Evolutionary conservation across 306 rosid genomes (phyloP).

Genomic region (Arachis hypogaea): DNA sequence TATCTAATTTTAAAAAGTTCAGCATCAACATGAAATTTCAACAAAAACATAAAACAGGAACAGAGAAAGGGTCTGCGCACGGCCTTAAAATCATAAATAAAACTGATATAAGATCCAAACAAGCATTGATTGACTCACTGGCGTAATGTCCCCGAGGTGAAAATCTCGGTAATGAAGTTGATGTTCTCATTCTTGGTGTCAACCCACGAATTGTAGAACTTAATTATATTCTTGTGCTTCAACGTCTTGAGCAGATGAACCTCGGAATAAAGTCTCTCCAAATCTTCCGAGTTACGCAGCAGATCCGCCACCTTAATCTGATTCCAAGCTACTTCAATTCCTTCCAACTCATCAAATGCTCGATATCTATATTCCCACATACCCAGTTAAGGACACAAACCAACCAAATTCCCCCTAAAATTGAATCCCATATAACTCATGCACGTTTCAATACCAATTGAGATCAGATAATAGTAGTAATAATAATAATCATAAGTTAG

Average conservation of each 20-base stretch:
- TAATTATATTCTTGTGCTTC: slow-evolving; percentile 94
- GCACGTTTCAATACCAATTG: background rate
- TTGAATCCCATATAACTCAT: background rate
- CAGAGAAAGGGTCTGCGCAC: background rate
- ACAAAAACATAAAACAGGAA: slow-evolving; percentile 17
- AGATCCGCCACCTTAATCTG: slow-evolving; percentile 92
- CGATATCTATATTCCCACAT: slow-evolving; percentile 71
- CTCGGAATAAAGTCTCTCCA: slow-evolving; percentile 92
- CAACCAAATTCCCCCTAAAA: slow-evolving; percentile 13
- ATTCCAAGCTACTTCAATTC: slow-evolving; percentile 99
- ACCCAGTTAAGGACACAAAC: slow-evolving; percentile 53
- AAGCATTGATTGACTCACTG: slow-evolving; percentile 64
- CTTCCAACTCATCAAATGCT: slow-evolving; percentile 96
- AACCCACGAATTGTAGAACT: slow-evolving; percentile 87
- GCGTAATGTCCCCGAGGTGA: slow-evolving; percentile 89
- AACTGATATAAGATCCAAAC: background rate
- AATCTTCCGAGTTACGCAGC: slow-evolving; percentile 74
- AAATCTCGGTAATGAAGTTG: slow-evolving; percentile 93
- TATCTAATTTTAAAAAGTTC: slow-evolving; percentile 57
- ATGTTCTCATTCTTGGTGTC: slow-evolving; percentile 77
- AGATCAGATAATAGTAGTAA: slow-evolving; percentile 7
- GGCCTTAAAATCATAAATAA: slow-evolving; percentile 10
- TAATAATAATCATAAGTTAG: background rate
- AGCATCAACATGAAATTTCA: slow-evolving; percentile 7
- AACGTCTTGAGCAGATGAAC: slow-evolving; percentile 93